phyloP scores from a whole-genome alignment of 2,329 filamentous ascomycete genomes.

The Microsporum canis region DNA sequence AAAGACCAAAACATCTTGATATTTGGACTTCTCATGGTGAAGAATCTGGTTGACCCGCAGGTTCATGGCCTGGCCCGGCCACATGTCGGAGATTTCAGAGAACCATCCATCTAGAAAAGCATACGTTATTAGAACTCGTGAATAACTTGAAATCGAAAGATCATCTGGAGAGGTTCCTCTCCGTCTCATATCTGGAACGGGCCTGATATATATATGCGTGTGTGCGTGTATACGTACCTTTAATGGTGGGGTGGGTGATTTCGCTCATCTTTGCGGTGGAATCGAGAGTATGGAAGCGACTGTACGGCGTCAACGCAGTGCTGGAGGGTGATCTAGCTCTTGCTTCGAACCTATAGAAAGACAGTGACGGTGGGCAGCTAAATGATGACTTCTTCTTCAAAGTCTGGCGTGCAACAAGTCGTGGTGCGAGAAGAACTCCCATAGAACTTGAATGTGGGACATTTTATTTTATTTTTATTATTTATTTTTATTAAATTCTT shows the following conservation, averaged over 20 bases:
- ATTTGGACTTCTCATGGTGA: conserved; percentile 98
- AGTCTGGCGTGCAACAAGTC: background rate
- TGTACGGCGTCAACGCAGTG: background rate
- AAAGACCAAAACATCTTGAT: conserved; percentile 98
- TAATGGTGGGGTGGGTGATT: conserved; percentile 65
- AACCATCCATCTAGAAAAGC: conserved; percentile 85
- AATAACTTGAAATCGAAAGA: background rate
- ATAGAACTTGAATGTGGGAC: background rate
- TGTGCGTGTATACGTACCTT: conserved; percentile 41
- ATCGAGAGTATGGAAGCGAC: background rate
- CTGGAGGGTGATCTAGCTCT: background rate
- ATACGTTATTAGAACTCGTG: conserved; percentile 10
- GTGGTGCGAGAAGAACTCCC: background rate
- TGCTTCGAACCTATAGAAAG: background rate
- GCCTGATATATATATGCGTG: background rate
- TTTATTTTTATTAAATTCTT: background rate
- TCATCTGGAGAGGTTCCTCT: conserved; percentile 10
- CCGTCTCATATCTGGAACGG: conserved; percentile 15
- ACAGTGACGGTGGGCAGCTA: background rate
- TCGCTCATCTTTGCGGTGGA: conserved; percentile 49
- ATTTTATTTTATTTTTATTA: background rate
- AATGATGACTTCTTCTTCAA: background rate
- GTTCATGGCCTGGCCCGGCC: conserved; percentile 98
- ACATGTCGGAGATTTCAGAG: conserved; percentile 97
- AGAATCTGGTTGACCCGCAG: conserved; percentile 95